Base-by-base conservation (phyloP, 352 stramenopile genomes). In the Globisporangium abappressorium region DNA sequence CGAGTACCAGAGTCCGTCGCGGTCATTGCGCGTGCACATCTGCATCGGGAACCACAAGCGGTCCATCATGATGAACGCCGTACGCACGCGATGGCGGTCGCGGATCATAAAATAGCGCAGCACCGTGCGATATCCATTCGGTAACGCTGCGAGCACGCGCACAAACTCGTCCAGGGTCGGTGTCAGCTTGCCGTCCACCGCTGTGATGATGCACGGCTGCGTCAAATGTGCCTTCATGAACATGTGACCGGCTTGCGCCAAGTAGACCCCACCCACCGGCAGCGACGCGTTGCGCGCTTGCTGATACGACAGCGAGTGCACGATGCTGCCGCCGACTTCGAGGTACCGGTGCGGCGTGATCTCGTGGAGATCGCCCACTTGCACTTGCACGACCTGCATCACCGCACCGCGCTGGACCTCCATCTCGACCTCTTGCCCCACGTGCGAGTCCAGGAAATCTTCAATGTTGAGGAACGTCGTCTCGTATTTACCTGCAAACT, bases 171-270 rank as follows among this genome's bases (percentile, higher is more conserved):
- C 89, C 33, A 98, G 62, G 15, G 85, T 92, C 43, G 87, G 81
- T 18, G 92, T 98, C 15, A 84, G 71, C 43, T 92, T 82, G 30
- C 84, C 85, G 38, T 91, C 88, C 14, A 98, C 77, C 0, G 85
- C 82, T 14, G 85, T 91, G 73, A 98, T 95, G 60, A 98, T 96
- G 67, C 87, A 90, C 24, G 90, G 84, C 66, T 93, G 87, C 6
- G 82, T 84, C 28, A 98, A 64, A 41, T 94, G 84, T 6, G 89
- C 91, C 61, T 93, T 92, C 72, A 95, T 90, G 59, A 98, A 89
- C 90, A 98, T 97, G 76, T 97, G 92, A 1, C 91, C 92, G 5
- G 90, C 81, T 63, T 95, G 85, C 2, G 91, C 90, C 65, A 97
- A 67, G 75, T 95, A 96, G 18, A 97, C 89, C 3, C 82, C 78